Conservation (phyloP, 1,284 basidiomycete species). For the Ceraceosorus bombacis region DNA sequence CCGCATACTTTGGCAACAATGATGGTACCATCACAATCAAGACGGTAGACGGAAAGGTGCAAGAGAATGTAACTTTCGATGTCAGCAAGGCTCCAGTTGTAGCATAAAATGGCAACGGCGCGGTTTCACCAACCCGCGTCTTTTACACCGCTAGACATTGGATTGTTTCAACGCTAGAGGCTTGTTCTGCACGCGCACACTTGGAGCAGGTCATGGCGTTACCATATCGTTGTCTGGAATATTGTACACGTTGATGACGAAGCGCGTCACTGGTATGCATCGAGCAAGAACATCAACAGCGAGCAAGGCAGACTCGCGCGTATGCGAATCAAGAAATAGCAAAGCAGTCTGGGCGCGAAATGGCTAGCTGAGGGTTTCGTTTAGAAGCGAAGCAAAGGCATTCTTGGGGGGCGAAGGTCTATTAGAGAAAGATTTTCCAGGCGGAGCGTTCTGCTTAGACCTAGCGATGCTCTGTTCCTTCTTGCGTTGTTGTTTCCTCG, state of each 20-base stretch:
- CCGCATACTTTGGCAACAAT: slow-evolving; percentile 87
- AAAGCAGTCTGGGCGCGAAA: too few species aligned
- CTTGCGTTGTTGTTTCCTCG: slow-evolving; percentile 4
- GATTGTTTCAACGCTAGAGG: too few species aligned
- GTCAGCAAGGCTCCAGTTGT: slow-evolving; percentile 9
- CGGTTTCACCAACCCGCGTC: not conserved
- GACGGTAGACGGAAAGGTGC: slow-evolving; percentile 25
- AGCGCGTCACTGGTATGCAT: too few species aligned
- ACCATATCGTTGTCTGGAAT: too few species aligned
- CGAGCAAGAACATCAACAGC: too few species aligned
- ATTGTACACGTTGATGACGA: too few species aligned
- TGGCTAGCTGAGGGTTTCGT: not conserved
- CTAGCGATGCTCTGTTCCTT: not conserved
- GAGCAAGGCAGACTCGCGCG: too few species aligned
- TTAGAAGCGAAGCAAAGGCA: not conserved
- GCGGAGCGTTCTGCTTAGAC: not conserved
- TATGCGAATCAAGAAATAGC: too few species aligned
- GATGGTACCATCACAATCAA: slow-evolving; percentile 39
- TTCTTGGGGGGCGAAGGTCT: not conserved
- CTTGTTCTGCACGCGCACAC: too few species aligned
- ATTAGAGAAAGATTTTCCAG: not conserved
- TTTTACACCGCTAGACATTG: too few species aligned
- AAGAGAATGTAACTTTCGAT: slow-evolving; percentile 22
- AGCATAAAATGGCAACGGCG: not conserved
- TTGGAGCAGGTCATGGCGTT: too few species aligned